Evolutionary conservation across 257 asterid genomes (phyloP), one percentile per base, ranked within the genome.

Genomic region (Nicotiana tabacum): DNA sequence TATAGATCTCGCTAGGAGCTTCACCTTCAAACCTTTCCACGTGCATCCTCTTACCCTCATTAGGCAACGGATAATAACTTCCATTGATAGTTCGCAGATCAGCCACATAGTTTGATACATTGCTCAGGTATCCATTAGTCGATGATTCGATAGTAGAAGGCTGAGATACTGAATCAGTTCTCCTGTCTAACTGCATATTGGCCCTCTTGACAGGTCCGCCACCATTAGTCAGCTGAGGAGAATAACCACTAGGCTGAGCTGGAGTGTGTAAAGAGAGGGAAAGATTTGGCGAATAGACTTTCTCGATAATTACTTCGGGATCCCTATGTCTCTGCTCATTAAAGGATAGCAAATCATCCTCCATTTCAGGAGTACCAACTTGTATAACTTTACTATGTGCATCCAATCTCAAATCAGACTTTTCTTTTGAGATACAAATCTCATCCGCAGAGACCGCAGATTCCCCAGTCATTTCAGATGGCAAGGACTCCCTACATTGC

Each of bases 251-350:
- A 46, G 79, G 39, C 83, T 77, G 90, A 64, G 84, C 87, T 51
- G 91, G 79, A 77, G 78, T 78, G 83, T 65, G 83, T 62, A 84
- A 85, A 27, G 90, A 60, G 17, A 67, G 67, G 77, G 91, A 88
- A 80, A 79, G 66, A 81, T 88, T 90, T 5, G 89, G 85, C n/a
- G 87, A 72, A 81, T 78, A 58, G 46, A 68, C 78, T 83, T 86
- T 86, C 82, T 74, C 84, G 21, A 85, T 78, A 68, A 88, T 55
- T 67, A 89, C 77, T 86, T 92, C 92, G 2, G 92, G 95, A 84
- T 91, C 95, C 84, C 86, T 89, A 13, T 82, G 82, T 87, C 97
- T 88, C 90, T 90, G 96, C 66, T 87, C 89, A 79, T 90, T 87
- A 82, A 90, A 92, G 43, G 92, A 90, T 78, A 85, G 87, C 87